These are phyloP conservation scores for Ceratocystis lukuohia DNA, from an alignment of 2,329 filamentous ascomycete species.

Conservation along the genomic window DNA sequence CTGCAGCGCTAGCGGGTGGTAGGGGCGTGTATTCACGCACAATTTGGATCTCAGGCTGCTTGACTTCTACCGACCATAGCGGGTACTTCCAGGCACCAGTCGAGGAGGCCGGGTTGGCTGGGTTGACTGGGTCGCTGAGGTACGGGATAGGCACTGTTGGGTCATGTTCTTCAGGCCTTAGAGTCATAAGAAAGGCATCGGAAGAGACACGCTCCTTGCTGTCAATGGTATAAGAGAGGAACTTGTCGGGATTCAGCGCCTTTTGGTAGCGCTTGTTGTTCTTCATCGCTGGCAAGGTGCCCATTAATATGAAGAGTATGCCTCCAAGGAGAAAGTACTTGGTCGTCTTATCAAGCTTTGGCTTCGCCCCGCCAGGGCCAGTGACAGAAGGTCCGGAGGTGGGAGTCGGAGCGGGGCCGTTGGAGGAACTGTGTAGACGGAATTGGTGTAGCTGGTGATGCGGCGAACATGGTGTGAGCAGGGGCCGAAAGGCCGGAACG, in stretches of 20 bases:
- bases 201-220: constrained; percentile 49
- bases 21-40: constrained; percentile 83
- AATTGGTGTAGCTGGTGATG: neutral
- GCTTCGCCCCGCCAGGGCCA: neutral
- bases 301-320: constrained; percentile 16
- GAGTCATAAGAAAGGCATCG: constrained; percentile 54
- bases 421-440: neutral
- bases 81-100: constrained; percentile 34
- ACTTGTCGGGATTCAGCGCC: constrained; percentile 44
- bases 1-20: constrained; percentile 35
- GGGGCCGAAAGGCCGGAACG: neutral
- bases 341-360: constrained; percentile 16
- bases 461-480: neutral
- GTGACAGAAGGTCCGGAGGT: neutral
- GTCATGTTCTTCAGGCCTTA: constrained; percentile 32
- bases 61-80: constrained; percentile 82
- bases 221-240: constrained; percentile 53
- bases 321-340: constrained; percentile 17
- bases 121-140: constrained; percentile 7
- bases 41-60: constrained; percentile 89
- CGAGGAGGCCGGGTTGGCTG: constrained; percentile 18
- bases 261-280: constrained; percentile 18
- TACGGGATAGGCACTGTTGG: constrained; percentile 22
- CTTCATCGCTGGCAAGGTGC: constrained; percentile 15
- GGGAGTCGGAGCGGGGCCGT: neutral